Evolutionary conservation across 176 grass and related monocot genomes (phyloP).

Genomic region (Hordeum marinum): DNA sequence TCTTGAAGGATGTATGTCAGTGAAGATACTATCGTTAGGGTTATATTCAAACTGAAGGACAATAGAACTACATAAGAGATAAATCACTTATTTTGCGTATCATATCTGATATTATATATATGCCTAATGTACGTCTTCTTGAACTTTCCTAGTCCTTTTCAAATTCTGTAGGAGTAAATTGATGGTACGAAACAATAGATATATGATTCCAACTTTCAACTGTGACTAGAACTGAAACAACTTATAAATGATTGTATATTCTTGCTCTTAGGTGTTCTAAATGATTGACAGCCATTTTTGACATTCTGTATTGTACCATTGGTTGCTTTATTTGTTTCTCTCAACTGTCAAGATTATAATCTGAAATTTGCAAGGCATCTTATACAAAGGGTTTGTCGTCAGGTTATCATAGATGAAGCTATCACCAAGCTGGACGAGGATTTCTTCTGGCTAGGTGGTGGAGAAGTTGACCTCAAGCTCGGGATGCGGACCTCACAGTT

Average conservation of each 20-base stretch:
- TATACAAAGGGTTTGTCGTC: slow-evolving; percentile 5
- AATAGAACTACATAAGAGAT: not conserved
- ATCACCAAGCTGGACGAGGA: slow-evolving; percentile 75
- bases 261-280: not conserved
- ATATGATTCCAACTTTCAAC: not conserved
- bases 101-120: not conserved
- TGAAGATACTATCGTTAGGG: not conserved
- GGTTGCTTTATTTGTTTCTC: not conserved
- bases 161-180: not conserved
- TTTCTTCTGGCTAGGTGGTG: slow-evolving; percentile 94
- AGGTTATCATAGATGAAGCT: slow-evolving; percentile 96
- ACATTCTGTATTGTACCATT: not conserved
- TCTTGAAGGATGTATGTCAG: not conserved
- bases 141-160: not conserved
- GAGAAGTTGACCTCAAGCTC: slow-evolving; percentile 92
- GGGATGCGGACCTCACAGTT: slow-evolving; percentile 80
- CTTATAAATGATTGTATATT: not conserved
- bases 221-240: not conserved
- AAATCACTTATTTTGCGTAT: slow-evolving; percentile 1
- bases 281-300: not conserved
- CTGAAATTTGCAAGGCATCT: slow-evolving; percentile 24
- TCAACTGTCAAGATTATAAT: not conserved
- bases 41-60: not conserved
- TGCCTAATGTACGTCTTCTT: not conserved
- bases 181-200: not conserved